These are phyloP conservation scores for Brachypodium distachyon DNA, from an alignment of 202 grass and related monocot species.

Conservation along the genomic window DNA sequence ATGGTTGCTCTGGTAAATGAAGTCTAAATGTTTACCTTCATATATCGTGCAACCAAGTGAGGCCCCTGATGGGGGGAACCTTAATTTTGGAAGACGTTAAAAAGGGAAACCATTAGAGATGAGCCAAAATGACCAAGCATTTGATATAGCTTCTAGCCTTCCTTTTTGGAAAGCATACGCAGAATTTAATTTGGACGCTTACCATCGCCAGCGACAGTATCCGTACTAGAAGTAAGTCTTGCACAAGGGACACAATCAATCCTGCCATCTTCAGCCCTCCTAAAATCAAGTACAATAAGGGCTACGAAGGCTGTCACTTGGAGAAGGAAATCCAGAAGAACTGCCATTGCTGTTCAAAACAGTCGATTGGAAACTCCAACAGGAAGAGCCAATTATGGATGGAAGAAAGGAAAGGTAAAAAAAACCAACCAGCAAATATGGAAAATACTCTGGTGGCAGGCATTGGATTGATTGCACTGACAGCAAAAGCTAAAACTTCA, in stretches of 20 bases:
- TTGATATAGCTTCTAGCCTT: not conserved
- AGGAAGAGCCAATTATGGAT: not conserved
- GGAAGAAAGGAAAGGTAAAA: slow-evolving; percentile 7
- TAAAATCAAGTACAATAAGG: slow-evolving; percentile 81
- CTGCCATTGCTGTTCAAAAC: slow-evolving; percentile 81
- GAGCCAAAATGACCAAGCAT: not conserved
- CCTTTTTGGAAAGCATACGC: slow-evolving; percentile 8
- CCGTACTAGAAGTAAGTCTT: slow-evolving; percentile 31
- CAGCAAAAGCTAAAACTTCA: slow-evolving; percentile 89
- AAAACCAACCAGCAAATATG: slow-evolving; percentile 95
- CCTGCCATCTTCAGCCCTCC: slow-evolving; percentile 72
- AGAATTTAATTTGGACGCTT: slow-evolving; percentile 1
- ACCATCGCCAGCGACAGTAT: slow-evolving; percentile 32
- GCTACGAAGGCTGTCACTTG: slow-evolving; percentile 92
- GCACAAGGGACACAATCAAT: slow-evolving; percentile 89
- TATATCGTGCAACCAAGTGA: slow-evolving; percentile 76
- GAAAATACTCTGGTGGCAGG: slow-evolving; percentile 93
- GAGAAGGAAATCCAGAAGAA: slow-evolving; percentile 91
- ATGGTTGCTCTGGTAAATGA: not conserved
- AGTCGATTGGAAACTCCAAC: slow-evolving; percentile 13
- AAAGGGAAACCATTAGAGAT: slow-evolving; percentile 3
- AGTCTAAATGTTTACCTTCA: slow-evolving; percentile 51
- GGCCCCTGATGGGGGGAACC: slow-evolving; percentile 25
- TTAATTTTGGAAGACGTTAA: slow-evolving; percentile 40
- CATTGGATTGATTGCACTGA: slow-evolving; percentile 89